phyloP scores from a whole-genome alignment of 2,329 filamentous ascomycete species.

The Periconia digitata region DNA sequence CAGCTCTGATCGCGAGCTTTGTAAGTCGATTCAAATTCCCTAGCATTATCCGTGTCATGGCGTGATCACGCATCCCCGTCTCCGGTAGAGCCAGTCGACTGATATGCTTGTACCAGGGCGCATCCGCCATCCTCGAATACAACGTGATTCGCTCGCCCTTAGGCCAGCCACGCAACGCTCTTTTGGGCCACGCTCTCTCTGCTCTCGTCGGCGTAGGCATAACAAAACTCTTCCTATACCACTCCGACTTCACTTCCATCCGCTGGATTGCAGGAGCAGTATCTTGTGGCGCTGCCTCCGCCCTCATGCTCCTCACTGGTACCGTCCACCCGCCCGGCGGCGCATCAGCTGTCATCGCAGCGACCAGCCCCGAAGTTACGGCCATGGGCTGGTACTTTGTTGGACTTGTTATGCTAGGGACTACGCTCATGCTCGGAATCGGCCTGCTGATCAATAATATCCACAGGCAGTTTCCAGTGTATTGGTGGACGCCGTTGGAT shows the following conservation, averaged over 20 bases:
- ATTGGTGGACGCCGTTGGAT: constrained; percentile 52
- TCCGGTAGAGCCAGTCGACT: neutral
- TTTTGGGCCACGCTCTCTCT: constrained; percentile 50
- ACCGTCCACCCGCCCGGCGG: constrained; percentile 55
- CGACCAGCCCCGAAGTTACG: constrained; percentile 43
- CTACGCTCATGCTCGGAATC: constrained; percentile 46
- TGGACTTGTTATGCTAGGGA: constrained; percentile 46
- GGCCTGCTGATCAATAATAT: constrained; percentile 51
- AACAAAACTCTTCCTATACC: constrained; percentile 48
- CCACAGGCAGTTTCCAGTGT: constrained; percentile 49
- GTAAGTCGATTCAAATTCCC: constrained; percentile 27
- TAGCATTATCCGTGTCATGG: neutral
- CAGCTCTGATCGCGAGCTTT: constrained; percentile 48
- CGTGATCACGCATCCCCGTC: neutral
- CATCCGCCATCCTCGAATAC: constrained; percentile 52
- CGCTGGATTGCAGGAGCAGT: constrained; percentile 50
- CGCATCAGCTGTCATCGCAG: constrained; percentile 51
- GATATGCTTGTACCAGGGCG: constrained; percentile 34
- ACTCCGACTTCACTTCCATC: constrained; percentile 40
- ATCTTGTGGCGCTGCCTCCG: constrained; percentile 46
- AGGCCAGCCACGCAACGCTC: constrained; percentile 50
- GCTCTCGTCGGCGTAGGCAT: constrained; percentile 49
- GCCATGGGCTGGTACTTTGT: constrained; percentile 52
- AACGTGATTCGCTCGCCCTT: constrained; percentile 51
- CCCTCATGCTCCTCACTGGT: constrained; percentile 51